These are phyloP conservation scores for Paracamarosporium sp. DNA, from an alignment of 2,329 filamentous ascomycete genomes.

Conservation along the genomic window DNA sequence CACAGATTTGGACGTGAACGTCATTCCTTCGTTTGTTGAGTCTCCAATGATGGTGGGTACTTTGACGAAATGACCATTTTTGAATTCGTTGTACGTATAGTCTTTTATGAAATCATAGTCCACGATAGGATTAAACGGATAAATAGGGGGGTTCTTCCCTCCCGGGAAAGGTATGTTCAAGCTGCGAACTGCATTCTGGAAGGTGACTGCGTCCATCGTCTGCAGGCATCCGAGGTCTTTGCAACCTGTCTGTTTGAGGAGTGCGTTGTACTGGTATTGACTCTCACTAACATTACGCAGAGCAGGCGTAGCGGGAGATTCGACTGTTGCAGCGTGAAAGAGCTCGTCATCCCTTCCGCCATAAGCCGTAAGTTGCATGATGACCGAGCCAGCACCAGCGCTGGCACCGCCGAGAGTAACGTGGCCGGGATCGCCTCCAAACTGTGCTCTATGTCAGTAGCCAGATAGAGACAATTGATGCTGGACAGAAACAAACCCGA, in stretches of 20 bases:
- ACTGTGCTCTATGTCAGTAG: conserved; percentile 20
- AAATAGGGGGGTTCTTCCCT: conserved; percentile 38
- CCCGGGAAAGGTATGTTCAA: conserved; percentile 48
- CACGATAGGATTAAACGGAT: conserved; percentile 52
- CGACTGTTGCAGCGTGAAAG: conserved; percentile 42
- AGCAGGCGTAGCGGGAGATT: conserved; percentile 48
- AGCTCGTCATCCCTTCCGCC: conserved; percentile 45
- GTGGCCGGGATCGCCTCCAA: conserved; percentile 49
- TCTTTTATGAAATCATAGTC: conserved; percentile 52
- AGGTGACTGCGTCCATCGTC: conserved; percentile 41
- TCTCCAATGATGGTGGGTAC: conserved; percentile 54
- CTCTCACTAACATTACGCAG: conserved; percentile 46
- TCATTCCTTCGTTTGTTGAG: conserved; percentile 53
- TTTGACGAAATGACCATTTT: conserved; percentile 46
- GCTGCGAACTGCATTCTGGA: conserved; percentile 47
- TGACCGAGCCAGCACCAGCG: conserved; percentile 48
- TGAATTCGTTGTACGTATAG: conserved; percentile 47
- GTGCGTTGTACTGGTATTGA: conserved; percentile 51
- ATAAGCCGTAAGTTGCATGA: conserved; percentile 45
- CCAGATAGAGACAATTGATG: background rate
- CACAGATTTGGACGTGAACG: conserved; percentile 48
- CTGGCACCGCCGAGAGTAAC: conserved; percentile 48
- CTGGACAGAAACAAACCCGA: conserved; percentile 16
- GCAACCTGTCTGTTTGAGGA: conserved; percentile 44
- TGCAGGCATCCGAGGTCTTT: conserved; percentile 48